Evolutionary conservation across 805 yeast species (phyloP).

Genomic region (Ogataea zsoltii): DNA sequence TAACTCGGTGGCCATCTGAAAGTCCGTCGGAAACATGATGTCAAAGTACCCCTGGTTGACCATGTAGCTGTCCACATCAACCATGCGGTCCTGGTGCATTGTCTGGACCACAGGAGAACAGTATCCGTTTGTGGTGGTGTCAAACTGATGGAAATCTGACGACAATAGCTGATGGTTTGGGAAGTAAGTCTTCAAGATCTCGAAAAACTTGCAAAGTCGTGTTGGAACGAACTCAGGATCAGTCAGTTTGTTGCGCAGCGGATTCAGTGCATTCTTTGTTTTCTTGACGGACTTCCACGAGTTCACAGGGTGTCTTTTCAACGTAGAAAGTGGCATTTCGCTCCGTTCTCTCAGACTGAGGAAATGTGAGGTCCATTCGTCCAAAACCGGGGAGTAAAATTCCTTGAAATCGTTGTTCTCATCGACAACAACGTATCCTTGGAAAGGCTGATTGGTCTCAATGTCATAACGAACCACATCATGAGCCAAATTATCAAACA

Average conservation of each 20-base stretch:
- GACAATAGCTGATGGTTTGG: conserved; percentile 76
- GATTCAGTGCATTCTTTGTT: conserved; percentile 53
- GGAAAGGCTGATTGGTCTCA: conserved; percentile 63
- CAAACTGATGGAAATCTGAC: conserved; percentile 63
- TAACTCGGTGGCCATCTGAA: conserved; percentile 57
- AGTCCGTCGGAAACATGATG: conserved; percentile 85
- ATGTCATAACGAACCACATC: conserved; percentile 78
- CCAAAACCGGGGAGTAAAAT: conserved; percentile 63
- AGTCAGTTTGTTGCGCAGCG: conserved; percentile 65
- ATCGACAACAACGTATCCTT: conserved; percentile 76
- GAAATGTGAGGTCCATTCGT: conserved; percentile 54
- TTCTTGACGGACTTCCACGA: conserved; percentile 45
- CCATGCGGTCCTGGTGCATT: conserved; percentile 62
- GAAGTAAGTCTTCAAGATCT: conserved; percentile 59
- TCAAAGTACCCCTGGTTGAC: conserved; percentile 85
- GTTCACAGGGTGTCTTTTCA: conserved; percentile 57
- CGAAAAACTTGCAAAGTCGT: conserved; percentile 62
- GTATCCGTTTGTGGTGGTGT: conserved; percentile 55
- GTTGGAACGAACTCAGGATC: conserved; percentile 86
- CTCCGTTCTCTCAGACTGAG: conserved; percentile 56
- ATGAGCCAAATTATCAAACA: conserved; percentile 81
- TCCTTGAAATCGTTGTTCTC: conserved; percentile 74
- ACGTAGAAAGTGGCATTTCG: conserved; percentile 32
- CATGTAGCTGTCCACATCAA: conserved; percentile 73
- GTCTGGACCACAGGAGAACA: conserved; percentile 83